These are phyloP conservation scores for Suillus americanus DNA, from an alignment of 768 basidiomycete species.

Conservation along the genomic window DNA sequence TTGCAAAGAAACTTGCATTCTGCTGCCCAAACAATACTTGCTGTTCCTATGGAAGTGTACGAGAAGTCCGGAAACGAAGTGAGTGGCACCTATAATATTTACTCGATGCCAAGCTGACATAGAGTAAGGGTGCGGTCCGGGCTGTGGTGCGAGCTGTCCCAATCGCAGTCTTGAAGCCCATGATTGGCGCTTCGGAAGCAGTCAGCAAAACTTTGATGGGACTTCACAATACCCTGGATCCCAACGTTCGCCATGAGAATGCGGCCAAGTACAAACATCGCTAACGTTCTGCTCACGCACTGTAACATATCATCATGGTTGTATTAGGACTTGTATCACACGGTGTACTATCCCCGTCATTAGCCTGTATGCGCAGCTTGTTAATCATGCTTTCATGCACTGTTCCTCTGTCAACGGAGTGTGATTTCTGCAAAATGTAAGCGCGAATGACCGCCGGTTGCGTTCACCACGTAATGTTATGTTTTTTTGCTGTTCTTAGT, in stretches of 20 bases:
- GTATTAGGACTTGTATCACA: not conserved
- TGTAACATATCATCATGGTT: slow-evolving; percentile 21
- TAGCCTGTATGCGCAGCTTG: not conserved
- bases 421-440: not conserved
- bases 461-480: not conserved
- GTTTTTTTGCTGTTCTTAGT: not conserved
- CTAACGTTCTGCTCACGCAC: slow-evolving; percentile 30
- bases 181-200: slow-evolving; percentile 98
- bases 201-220: slow-evolving; percentile 95
- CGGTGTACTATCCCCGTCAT: not conserved
- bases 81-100: slow-evolving; percentile 20
- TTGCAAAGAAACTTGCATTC: slow-evolving; percentile 84
- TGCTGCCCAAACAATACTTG: slow-evolving; percentile 97
- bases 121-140: slow-evolving; percentile 77
- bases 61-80: slow-evolving; percentile 93
- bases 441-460: not conserved
- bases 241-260: slow-evolving; percentile 75
- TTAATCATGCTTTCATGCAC: not conserved
- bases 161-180: slow-evolving; percentile 94
- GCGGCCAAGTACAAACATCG: slow-evolving; percentile 94
- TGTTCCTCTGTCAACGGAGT: not conserved
- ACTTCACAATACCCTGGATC: slow-evolving; percentile 90
- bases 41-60: slow-evolving; percentile 99
- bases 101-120: not conserved
- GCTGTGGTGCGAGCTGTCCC: slow-evolving; percentile 97